A percentile compares a stretch with the other conserved stretches of the same genome.
phyloP scores from a whole-genome alignment of 2,329 filamentous ascomycete species.

The Neofusicoccum cordaticola region DNA sequence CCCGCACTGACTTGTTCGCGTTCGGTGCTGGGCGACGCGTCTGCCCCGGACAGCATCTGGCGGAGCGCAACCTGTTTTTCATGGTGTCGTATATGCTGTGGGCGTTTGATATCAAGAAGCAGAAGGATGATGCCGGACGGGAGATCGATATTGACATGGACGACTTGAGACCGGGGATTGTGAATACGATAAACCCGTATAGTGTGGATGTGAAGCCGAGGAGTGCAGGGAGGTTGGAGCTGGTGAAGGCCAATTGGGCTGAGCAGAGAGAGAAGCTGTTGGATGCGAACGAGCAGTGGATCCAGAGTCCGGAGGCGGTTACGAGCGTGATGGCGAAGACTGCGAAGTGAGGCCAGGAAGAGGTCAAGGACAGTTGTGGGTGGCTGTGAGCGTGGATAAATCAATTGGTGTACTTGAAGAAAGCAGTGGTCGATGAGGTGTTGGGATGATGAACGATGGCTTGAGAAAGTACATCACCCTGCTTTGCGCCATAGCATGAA shows the following conservation, averaged over 20 bases:
- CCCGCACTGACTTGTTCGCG: constrained; percentile 31
- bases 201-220: constrained; percentile 22
- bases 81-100: constrained; percentile 33
- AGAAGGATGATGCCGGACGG: neutral
- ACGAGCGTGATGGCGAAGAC: neutral
- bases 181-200: constrained; percentile 23
- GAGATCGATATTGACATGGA: constrained; percentile 15
- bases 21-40: constrained; percentile 39
- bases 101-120: constrained; percentile 28
- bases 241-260: constrained; percentile 21
- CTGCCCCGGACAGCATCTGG: constrained; percentile 40
- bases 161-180: constrained; percentile 23
- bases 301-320: constrained; percentile 22
- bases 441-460: too few species aligned
- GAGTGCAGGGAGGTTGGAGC: constrained; percentile 10
- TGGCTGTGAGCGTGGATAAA: too few species aligned
- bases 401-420: too few species aligned
- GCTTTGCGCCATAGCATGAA: too few species aligned
- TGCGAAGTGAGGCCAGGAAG: neutral
- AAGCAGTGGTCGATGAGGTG: too few species aligned
- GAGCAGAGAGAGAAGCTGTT: constrained; percentile 22
- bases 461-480: too few species aligned
- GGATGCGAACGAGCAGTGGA: constrained; percentile 25
- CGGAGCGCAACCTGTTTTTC: constrained; percentile 29
- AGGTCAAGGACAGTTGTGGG: neutral